Percentiles rank a stretch among this genome's conserved stretches.
phyloP scores from a whole-genome alignment of 495 filamentous ascomycete species.

The Cudoniella acicularis region DNA sequence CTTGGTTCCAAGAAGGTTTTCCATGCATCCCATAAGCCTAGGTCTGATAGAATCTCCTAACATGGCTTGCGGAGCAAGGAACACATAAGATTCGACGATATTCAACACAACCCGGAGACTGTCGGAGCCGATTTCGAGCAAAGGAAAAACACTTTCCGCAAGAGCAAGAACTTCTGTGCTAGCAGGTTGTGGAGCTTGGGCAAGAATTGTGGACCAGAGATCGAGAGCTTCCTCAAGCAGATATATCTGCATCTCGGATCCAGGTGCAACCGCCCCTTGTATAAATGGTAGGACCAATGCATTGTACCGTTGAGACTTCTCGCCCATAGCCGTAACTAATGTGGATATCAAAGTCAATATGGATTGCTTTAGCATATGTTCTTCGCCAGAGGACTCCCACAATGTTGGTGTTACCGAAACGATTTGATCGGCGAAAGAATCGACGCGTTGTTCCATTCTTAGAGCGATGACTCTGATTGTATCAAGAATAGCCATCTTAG shows the following conservation, averaged over 20 bases:
- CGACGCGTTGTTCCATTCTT: constrained; percentile 71
- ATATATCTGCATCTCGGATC: constrained; percentile 76
- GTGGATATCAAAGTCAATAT: constrained; percentile 80
- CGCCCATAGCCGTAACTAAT: constrained; percentile 73
- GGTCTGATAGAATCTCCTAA: constrained; percentile 61
- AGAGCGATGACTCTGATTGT: constrained; percentile 77
- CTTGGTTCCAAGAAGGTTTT: constrained; percentile 52
- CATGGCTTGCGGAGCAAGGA: constrained; percentile 72
- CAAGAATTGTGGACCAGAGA: constrained; percentile 75
- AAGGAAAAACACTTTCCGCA: constrained; percentile 61
- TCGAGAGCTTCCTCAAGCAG: constrained; percentile 90
- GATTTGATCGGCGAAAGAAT: constrained; percentile 74
- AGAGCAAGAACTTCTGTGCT: constrained; percentile 64
- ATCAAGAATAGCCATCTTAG: constrained; percentile 79
- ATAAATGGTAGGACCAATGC: constrained; percentile 74
- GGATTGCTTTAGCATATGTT: constrained; percentile 87
- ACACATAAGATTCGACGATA: constrained; percentile 74
- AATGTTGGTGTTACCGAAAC: constrained; percentile 74
- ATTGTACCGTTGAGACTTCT: constrained; percentile 68
- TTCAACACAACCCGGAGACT: constrained; percentile 65
- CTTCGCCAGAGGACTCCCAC: constrained; percentile 77
- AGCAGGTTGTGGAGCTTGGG: constrained; percentile 63
- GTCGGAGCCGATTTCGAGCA: constrained; percentile 67
- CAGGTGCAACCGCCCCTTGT: constrained; percentile 67
- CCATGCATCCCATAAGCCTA: constrained; percentile 54